Evolutionary conservation across 371 early-diverging fungal genomes (phyloP), one percentile per base, ranked within the genome.

Genomic region (Chytridium lagenaria): DNA sequence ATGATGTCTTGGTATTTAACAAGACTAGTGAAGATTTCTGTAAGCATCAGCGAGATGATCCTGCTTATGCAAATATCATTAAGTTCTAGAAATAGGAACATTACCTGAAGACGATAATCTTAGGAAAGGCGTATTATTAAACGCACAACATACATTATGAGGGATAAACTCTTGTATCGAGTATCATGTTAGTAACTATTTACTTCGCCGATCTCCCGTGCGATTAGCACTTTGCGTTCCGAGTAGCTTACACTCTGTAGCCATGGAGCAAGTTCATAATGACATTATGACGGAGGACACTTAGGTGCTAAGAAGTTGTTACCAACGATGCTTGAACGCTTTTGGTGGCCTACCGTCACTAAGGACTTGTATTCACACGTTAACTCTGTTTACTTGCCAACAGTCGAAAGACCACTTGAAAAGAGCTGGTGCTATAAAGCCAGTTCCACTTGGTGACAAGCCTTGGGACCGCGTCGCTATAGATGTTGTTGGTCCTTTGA

Each of bases 401-500:
- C 28, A 31, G 30, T 23, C 59, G 16, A n/a, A 55, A 69, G 37
- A 59, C 37, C 57, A 55, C 16, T 22, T 34, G 7, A 19, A 16
- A 19, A 69, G 28, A 31, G 19, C 7, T 3, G 68, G 68, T 51
- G 33, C 15, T 19, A 7, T 59, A 23, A 26, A 36, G 33, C 55
- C 59, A 15, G 55, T 69, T 16, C 70, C 70, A 5, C 7, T 69
- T 19, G 70, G 70, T 7, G 28, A 55, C 12, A 40, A 37, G 26
- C 70, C 70, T 2, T 55, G n/a, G 22, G 70, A 69, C 22, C 5
- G 70, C 1, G 38, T 70, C 23, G 37, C 50, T 36, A 50, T 71
- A n/a, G 71, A 71, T 5, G 30, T 71, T 49, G 40, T 65, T 0
- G 71, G 71, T 31, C 71, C 71, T 0, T 30, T 71, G 26, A 71